Evolutionary conservation across 2,329 filamentous ascomycete genomes (phyloP), one percentile per base, ranked within the genome.

Genomic region (Hymenoscyphus repandus): DNA sequence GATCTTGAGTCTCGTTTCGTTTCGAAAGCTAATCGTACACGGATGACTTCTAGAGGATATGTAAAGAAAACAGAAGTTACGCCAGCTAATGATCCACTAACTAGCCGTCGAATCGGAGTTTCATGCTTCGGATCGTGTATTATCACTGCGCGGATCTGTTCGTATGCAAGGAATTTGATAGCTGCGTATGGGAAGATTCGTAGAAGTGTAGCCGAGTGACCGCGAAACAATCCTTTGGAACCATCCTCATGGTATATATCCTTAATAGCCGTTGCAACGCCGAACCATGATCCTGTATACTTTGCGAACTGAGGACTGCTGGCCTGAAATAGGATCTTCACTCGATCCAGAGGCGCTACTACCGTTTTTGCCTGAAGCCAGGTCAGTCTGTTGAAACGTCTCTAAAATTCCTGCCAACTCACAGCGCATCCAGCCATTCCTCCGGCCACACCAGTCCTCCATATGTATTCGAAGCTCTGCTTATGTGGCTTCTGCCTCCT

Each of bases 281-380:
- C 93, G 50, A 81, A 79, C 87, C 91, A 96, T 38, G 86, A 90
- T 37, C 90, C 88, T 1, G 89, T 83, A 67, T 97, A 99, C 71
- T 95, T 96, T 48, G 86, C 80, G 67, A 96, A 99, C 60, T 93
- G 86, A 2, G 93, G 93, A 64, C 93, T 96, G 64, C 87, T 90
- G 47, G 93, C 87, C 69, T 99, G 93, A 72, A 99, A 97, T 50
- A 99, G 86, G 65, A 99, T 99, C 72, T 99, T 99, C 64, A 99
- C 93, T 59, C 93, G 86, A 71, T 99, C 93, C 57, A 99, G 86
- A 20, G 93, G 93, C 20, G 90, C 93, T 34, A 99, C 95, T 6
- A 95, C 76, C 0, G 92, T 96, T 76, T 99, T 99, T 55, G 88
- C 93, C 90, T 96, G 61, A 46, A 54, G 50, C 46, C 37, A 40